A percentile compares a stretch with the other conserved stretches of the same genome.
Conservation (phyloP, 2,329 filamentous ascomycete genomes). For the Clarireedia homoeocarpa region DNA sequence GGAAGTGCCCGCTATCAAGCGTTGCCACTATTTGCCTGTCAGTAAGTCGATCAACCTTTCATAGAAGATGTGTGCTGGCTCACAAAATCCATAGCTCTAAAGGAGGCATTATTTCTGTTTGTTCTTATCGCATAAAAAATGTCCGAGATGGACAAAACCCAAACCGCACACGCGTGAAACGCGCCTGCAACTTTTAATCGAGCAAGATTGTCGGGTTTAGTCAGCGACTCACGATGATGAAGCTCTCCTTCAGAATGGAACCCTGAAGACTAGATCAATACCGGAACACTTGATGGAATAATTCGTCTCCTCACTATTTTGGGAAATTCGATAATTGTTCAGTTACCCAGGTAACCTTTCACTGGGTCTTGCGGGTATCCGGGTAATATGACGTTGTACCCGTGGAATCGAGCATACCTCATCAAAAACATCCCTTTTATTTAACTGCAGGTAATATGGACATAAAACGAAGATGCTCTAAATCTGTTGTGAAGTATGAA, state of each 20-base stretch:
- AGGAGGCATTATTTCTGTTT: background rate
- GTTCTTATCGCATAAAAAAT: background rate
- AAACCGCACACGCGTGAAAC: background rate
- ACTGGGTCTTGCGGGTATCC: background rate
- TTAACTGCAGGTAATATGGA: too few relatives aligned
- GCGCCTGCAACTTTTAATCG: background rate
- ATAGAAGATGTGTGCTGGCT: slow-evolving; percentile 7
- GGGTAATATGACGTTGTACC: background rate
- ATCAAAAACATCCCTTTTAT: background rate
- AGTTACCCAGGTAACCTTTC: too few relatives aligned
- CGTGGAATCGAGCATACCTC: background rate
- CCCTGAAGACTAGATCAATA: too few relatives aligned
- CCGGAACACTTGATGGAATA: too few relatives aligned
- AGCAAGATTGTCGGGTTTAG: background rate
- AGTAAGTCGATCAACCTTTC: background rate
- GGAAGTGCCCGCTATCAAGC: slow-evolving; percentile 55
- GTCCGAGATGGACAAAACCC: background rate
- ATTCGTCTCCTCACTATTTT: too few relatives aligned
- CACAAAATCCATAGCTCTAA: slow-evolving; percentile 24
- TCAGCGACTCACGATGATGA: background rate
- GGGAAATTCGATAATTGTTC: too few relatives aligned
- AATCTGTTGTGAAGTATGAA: too few relatives aligned
- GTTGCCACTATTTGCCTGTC: slow-evolving; percentile 48
- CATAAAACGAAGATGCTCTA: too few relatives aligned
- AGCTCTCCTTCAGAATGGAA: background rate